These are phyloP conservation scores for Apiospora marii DNA, from an alignment of 2,329 filamentous ascomycete genomes.

Conservation along the genomic window DNA sequence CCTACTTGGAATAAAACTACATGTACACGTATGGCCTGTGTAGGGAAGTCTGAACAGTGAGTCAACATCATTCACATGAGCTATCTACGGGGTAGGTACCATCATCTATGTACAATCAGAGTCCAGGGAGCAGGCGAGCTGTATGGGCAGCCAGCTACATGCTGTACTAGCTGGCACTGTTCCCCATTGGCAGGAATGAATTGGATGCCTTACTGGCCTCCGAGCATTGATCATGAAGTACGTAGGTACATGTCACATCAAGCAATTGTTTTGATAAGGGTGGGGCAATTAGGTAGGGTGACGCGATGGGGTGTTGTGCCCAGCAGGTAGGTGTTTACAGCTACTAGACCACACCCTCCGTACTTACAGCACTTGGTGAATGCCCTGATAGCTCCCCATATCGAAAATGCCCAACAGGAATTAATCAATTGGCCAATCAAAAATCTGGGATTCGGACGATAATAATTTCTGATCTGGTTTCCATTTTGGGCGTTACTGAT, in stretches of 20 bases:
- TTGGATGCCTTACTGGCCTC: no score
- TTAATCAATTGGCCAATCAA: neutral
- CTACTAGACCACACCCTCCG: neutral
- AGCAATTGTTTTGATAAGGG: neutral
- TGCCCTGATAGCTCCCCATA: neutral
- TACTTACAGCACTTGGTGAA: neutral
- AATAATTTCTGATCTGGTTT: neutral
- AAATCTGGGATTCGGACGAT: neutral
- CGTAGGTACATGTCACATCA: neutral
- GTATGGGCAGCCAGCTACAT: no score
- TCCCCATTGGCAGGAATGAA: no score
- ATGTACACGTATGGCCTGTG: no score
- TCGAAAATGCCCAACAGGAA: neutral
- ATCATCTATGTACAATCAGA: no score
- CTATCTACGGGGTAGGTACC: no score
- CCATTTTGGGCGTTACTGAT: neutral
- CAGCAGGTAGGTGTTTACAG: neutral
- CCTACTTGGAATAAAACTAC: no score
- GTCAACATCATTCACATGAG: no score
- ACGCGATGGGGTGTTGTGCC: neutral
- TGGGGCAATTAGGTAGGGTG: neutral
- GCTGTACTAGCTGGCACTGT: no score
- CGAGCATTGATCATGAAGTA: no score
- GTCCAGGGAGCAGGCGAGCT: no score
- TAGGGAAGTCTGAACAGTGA: no score